These are phyloP conservation scores for Harringtonia lauricola DNA, from an alignment of 2,329 filamentous ascomycete species.

Conservation along the genomic window DNA sequence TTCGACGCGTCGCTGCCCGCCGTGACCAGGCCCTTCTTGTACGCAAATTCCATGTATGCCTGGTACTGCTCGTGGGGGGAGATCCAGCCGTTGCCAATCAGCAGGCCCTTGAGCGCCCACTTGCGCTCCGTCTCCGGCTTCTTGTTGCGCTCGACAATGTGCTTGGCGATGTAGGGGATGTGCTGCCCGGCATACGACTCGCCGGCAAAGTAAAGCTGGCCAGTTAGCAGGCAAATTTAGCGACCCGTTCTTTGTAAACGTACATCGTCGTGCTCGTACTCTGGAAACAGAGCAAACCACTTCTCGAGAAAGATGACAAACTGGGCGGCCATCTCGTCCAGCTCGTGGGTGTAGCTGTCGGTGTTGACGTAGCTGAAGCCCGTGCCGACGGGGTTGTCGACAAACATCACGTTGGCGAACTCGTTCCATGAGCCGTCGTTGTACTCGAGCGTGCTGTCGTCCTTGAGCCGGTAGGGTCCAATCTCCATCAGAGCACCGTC, in stretches of 20 bases:
- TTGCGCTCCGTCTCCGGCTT: conserved; percentile 30
- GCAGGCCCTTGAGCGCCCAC: conserved; percentile 75
- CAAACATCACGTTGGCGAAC: conserved; percentile 92
- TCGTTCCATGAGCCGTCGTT: conserved; percentile 98
- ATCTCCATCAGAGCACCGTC: conserved; percentile 95
- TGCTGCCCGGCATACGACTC: conserved; percentile 96
- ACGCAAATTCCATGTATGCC: conserved; percentile 72
- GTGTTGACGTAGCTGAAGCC: conserved; percentile 94
- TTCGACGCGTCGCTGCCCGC: conserved; percentile 53
- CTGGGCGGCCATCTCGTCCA: conserved; percentile 80
- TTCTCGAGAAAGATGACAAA: conserved; percentile 85
- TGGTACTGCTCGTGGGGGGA: conserved; percentile 83
- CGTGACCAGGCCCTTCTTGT: conserved; percentile 62
- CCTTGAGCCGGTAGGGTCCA: conserved; percentile 78
- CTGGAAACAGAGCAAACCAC: conserved; percentile 82
- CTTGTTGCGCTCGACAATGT: conserved; percentile 81
- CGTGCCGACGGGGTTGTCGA: conserved; percentile 93
- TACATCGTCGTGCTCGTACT: conserved; percentile 87
- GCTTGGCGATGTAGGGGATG: conserved; percentile 92
- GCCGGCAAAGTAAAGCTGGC: conserved; percentile 81
- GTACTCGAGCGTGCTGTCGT: conserved; percentile 58
- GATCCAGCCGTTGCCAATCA: conserved; percentile 98
- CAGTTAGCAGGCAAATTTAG: no score
- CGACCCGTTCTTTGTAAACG: no score
- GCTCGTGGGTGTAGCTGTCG: conserved; percentile 72